These are phyloP conservation scores for Botrytis aclada DNA, from an alignment of 2,329 filamentous ascomycete species.

Conservation along the genomic window DNA sequence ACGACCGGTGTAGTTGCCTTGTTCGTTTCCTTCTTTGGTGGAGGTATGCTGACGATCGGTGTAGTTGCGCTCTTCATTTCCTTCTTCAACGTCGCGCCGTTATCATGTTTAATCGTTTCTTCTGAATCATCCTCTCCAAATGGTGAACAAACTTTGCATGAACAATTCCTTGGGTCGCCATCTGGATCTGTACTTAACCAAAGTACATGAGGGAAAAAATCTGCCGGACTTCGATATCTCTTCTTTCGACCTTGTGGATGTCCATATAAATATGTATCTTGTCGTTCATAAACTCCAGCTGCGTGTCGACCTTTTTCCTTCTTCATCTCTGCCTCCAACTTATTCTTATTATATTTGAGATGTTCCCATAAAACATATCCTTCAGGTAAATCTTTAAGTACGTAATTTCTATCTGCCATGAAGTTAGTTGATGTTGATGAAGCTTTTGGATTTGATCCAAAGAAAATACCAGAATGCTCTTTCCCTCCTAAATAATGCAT, in stretches of 20 bases:
- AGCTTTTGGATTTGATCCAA: not conserved
- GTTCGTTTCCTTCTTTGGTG: slow-evolving; percentile 24
- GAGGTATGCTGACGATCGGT: not conserved
- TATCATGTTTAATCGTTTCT: slow-evolving; percentile 27
- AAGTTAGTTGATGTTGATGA: slow-evolving; percentile 21
- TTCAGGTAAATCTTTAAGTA: slow-evolving; percentile 53
- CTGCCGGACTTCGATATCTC: slow-evolving; percentile 55
- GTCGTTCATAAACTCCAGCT: slow-evolving; percentile 51
- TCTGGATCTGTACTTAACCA: slow-evolving; percentile 54
- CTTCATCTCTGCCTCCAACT: slow-evolving; percentile 42
- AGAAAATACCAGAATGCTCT: slow-evolving; percentile 25
- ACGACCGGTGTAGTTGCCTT: not conserved
- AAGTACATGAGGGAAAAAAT: slow-evolving; percentile 58
- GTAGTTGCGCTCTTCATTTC: slow-evolving; percentile 19
- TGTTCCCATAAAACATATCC: slow-evolving; percentile 58
- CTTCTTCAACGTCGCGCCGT: slow-evolving; percentile 21
- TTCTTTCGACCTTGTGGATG: slow-evolving; percentile 56
- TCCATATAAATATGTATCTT: slow-evolving; percentile 60
- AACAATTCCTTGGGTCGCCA: slow-evolving; percentile 51
- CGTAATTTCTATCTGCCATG: slow-evolving; percentile 42
- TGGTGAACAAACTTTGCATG: slow-evolving; percentile 55
- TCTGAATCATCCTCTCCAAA: slow-evolving; percentile 43
- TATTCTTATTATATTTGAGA: slow-evolving; percentile 48
- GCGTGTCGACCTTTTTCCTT: slow-evolving; percentile 42
- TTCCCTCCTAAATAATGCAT: slow-evolving; percentile 46